Evolutionary conservation across 768 basidiomycete species (phyloP).

Genomic region (Podaxis sp.): DNA sequence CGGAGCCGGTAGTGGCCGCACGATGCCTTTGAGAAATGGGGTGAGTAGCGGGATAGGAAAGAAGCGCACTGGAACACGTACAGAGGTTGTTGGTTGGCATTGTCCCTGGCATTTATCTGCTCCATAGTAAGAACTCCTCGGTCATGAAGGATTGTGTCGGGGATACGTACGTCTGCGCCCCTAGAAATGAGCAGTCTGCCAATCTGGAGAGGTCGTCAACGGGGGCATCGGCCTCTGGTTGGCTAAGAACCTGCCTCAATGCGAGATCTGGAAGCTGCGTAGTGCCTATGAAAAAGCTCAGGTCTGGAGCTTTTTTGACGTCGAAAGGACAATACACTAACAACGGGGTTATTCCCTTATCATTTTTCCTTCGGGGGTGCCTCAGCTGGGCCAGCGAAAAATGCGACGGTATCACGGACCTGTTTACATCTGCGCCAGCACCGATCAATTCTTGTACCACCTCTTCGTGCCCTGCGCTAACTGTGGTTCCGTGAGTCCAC

Average conservation of each 20-base stretch:
- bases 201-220: conserved; percentile 57
- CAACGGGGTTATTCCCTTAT: conserved; percentile 84
- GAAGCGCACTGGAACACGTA: conserved; percentile 36
- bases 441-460: conserved; percentile 75
- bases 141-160: conserved; percentile 28
- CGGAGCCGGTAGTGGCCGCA: conserved; percentile 93
- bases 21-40: conserved; percentile 64
- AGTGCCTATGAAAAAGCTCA: conserved; percentile 58
- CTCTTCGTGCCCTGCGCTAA: conserved; percentile 77
- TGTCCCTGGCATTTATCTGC: conserved; percentile 93
- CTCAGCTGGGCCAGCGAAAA: conserved; percentile 19
- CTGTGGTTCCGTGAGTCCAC: conserved; percentile 35
- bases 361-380: conserved; percentile 52
- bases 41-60: conserved; percentile 17
- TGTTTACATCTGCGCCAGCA: conserved; percentile 79
- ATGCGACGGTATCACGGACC: conserved; percentile 24
- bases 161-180: conserved; percentile 82
- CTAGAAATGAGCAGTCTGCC: conserved; percentile 80
- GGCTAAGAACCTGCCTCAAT: conserved; percentile 59
- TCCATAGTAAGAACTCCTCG: conserved; percentile 31
- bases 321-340: conserved; percentile 36
- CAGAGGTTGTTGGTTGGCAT: conserved; percentile 90
- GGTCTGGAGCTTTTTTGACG: conserved; percentile 19
- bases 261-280: conserved; percentile 89
- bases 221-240: conserved; percentile 22